Evolutionary conservation across 768 basidiomycete genomes (phyloP), one percentile per base, ranked within the genome.

Genomic region (Favolaschia claudopus): DNA sequence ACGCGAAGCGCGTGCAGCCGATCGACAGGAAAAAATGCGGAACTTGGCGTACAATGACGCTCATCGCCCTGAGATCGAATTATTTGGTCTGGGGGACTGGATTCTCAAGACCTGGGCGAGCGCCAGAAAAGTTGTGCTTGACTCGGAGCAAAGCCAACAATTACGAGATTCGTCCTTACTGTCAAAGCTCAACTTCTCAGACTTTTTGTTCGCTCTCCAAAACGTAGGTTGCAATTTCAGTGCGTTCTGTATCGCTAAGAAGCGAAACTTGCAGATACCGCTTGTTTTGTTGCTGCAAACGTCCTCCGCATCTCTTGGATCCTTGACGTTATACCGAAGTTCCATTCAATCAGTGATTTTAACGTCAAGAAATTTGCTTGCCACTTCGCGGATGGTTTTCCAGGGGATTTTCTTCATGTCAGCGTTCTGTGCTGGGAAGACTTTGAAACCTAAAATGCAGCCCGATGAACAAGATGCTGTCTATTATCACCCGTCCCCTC

Each of bases 61-160:
- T 0, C 86, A 91, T 70, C 87, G 92, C n/a, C 87, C 89, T 15
- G 93, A 96, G 71, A 82, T 95, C 29, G 79, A 88, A 31, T 78
- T 95, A 4, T 96, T 94, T 71, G 91, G 91, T 5, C 80, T 96
- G 15, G 88, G 87, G 12, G 88, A 91, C 34, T 96, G 93, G 94
- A 88, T 95, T 51, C 75, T 95, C 56, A 80, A 84, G 53, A 85
- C 86, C 7, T 96, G 93, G 93, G 81, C 88, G 5, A 78, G 74
- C 29, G 85, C 92, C 4, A 78, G 88, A 64, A 83, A 79, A 69
- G 73, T 84, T 19, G 82, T 88, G 40, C 75, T 89, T 49, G 82
- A 83, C 14, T 82, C 85, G 25, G 86, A 88, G 64, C 79, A 79
- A 56, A 70, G 78, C 65, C 64, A 73, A 62, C 72, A 74, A 56